Evolutionary conservation across 225 moss, liverwort and hornwort species (phyloP).

Genomic region (Straminergon stramineum): DNA sequence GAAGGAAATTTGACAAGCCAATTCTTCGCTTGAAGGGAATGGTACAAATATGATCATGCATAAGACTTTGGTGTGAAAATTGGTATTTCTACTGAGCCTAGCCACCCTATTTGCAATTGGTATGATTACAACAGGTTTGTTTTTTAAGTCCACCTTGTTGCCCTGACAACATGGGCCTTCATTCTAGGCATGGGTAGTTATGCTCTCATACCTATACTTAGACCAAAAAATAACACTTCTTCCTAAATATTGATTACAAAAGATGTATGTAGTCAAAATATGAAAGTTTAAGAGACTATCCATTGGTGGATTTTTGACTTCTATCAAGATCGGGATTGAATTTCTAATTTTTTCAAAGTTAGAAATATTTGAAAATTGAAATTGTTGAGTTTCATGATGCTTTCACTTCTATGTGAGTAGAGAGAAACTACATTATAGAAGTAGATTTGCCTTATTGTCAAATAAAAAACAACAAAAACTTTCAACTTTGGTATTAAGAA

Average conservation of each 20-base stretch:
- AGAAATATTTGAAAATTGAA: background rate
- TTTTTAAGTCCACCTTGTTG: background rate
- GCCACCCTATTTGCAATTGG: background rate
- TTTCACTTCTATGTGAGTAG: background rate
- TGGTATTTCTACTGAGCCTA: background rate
- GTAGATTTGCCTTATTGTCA: background rate
- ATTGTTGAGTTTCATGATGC: background rate
- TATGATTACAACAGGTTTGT: background rate
- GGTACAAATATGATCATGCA: rapidly evolving
- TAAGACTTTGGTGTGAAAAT: background rate
- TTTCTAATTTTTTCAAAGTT: background rate
- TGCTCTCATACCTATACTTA: background rate
- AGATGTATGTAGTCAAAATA: background rate
- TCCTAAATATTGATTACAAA: background rate
- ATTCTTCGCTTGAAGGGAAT: rapidly evolving
- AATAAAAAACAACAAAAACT: background rate
- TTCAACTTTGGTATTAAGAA: background rate
- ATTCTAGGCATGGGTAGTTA: rapidly evolving
- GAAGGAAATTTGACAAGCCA: background rate
- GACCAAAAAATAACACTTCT: background rate
- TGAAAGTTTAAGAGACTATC: background rate
- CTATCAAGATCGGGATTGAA: rapidly evolving
- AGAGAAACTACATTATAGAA: background rate
- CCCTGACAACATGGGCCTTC: background rate
- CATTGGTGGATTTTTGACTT: background rate